Evolutionary conservation across 31 red algal genomes (phyloP).

Genomic region (Endocladia muricata): DNA sequence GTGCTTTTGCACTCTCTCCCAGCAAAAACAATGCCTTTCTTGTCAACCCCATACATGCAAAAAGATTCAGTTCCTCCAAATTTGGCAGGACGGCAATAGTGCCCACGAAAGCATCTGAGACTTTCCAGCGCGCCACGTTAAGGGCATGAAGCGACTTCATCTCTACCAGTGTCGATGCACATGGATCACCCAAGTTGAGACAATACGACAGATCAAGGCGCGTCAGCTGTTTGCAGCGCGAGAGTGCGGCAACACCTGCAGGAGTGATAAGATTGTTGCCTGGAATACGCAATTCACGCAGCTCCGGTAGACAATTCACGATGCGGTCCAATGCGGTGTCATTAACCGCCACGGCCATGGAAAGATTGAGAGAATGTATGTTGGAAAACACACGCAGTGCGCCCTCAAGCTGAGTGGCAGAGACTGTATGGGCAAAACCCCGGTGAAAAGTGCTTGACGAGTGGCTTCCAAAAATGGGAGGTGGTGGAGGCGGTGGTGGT

Average conservation of each 20-base stretch:
- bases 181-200: slow-evolving; percentile 18
- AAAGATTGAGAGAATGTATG: slow-evolving; percentile 4
- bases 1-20: not conserved
- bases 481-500: not conserved
- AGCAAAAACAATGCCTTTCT: not conserved
- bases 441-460: too few relatives aligned
- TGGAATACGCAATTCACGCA: slow-evolving; percentile 11
- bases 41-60: slow-evolving; percentile 18
- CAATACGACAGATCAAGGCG: slow-evolving; percentile 42
- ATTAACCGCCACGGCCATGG: not conserved
- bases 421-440: too few relatives aligned
- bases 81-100: not conserved
- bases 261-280: slow-evolving; percentile 17
- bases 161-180: not conserved
- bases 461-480: not conserved
- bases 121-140: slow-evolving; percentile 25
- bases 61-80: slow-evolving; percentile 1
- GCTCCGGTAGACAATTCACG: not conserved
- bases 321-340: not conserved
- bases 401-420: not conserved
- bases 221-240: slow-evolving; percentile 7
- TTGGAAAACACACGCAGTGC: not conserved
- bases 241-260: not conserved
- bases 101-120: slow-evolving; percentile 33
- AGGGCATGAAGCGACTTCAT: slow-evolving; percentile 19